A percentile compares a stretch with the other conserved stretches of the same genome.
phyloP scores from a whole-genome alignment of 352 stramenopile genomes.

The Phytopythium ostracodes region DNA sequence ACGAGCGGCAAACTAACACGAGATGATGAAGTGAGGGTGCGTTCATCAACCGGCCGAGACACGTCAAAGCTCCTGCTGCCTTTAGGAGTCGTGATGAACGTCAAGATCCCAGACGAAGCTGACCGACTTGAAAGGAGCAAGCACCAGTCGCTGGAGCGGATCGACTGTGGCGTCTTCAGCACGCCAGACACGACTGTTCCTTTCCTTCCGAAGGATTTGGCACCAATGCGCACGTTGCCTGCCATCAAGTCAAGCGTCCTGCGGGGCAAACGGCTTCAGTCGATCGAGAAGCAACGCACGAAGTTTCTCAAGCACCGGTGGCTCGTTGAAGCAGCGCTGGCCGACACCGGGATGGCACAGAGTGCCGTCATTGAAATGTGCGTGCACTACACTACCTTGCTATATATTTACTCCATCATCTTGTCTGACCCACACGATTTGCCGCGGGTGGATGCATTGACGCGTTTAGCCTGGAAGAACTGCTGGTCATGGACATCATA shows the following conservation, averaged over 20 bases:
- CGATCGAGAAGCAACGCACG: slow-evolving; percentile 42
- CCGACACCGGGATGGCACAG: slow-evolving; percentile 55
- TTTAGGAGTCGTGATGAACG: slow-evolving; percentile 44
- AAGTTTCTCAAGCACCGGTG: slow-evolving; percentile 51
- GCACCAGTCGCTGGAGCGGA: background rate
- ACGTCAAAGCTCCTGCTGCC: slow-evolving; percentile 19
- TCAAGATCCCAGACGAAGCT: slow-evolving; percentile 16
- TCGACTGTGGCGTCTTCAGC: background rate
- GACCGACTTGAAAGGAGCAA: background rate
- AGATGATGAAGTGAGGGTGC: background rate
- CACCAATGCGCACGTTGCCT: background rate
- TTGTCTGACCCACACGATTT: background rate
- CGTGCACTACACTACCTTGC: slow-evolving; percentile 9
- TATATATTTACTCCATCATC: too few relatives aligned
- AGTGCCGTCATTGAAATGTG: slow-evolving; percentile 60
- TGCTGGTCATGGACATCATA: slow-evolving; percentile 40
- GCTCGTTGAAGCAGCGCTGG: slow-evolving; percentile 51
- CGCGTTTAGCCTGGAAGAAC: slow-evolving; percentile 30
- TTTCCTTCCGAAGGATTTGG: background rate
- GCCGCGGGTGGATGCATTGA: background rate
- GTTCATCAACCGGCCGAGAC: background rate
- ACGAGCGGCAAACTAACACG: background rate
- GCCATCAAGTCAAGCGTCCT: slow-evolving; percentile 12
- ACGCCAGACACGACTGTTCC: background rate
- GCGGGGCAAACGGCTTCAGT: slow-evolving; percentile 16